phyloP scores from a whole-genome alignment of 208 protist species.

The Crithidia sp. region DNA sequence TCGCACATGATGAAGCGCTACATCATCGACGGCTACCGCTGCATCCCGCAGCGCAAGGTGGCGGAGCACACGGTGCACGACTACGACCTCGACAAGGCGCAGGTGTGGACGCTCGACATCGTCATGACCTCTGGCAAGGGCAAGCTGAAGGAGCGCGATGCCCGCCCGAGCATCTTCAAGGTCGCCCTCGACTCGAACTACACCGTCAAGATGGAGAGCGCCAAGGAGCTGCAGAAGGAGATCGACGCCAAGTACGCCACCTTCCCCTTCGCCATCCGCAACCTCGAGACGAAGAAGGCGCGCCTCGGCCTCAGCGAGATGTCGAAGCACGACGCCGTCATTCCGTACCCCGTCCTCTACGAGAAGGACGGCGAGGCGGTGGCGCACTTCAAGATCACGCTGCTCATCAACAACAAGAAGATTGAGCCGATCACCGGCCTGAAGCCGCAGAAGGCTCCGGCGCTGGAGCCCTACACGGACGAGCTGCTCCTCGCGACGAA shows the following conservation, averaged over 20 bases:
- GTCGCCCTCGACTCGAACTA: conserved; percentile 95
- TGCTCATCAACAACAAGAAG: conserved; percentile 91
- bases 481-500: conserved; percentile 78
- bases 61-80: conserved; percentile 95
- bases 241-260: conserved; percentile 95
- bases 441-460: conserved; percentile 83
- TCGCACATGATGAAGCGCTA: conserved; percentile 98
- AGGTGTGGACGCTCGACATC: conserved; percentile 94
- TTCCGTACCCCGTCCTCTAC: conserved; percentile 97
- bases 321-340: conserved; percentile 95
- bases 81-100: conserved; percentile 90
- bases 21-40: conserved; percentile 98
- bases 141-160: conserved; percentile 91
- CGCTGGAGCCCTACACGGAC: conserved; percentile 83
- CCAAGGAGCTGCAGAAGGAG: conserved; percentile 94
- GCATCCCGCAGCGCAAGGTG: conserved; percentile 91
- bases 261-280: conserved; percentile 96
- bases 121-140: conserved; percentile 89
- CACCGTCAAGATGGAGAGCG: conserved; percentile 97
- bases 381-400: conserved; percentile 91
- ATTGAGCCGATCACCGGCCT: conserved; percentile 91
- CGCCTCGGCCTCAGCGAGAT: conserved; percentile 96
- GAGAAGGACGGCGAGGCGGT: conserved; percentile 93
- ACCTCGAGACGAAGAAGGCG: conserved; percentile 94
- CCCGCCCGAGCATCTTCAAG: conserved; percentile 95